phyloP scores from a whole-genome alignment of 148 eudicot genomes.

The Rheum nobile region DNA sequence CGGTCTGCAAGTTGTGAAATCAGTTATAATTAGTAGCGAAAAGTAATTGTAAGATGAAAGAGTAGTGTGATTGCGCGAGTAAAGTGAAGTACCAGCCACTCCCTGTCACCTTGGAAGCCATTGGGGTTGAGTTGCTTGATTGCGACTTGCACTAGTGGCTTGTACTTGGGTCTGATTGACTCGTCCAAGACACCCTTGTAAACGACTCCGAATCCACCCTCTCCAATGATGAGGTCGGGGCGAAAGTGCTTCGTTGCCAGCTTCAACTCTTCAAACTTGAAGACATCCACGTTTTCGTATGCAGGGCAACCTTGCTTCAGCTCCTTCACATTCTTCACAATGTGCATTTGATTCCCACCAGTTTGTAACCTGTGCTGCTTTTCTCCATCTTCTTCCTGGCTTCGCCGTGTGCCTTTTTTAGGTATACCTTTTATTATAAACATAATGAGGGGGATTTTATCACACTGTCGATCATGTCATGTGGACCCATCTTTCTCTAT shows the following conservation, averaged over 20 bases:
- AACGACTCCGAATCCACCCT: conserved; percentile 88
- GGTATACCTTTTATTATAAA: background rate
- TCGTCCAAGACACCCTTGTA: conserved; percentile 72
- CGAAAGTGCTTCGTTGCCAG: conserved; percentile 76
- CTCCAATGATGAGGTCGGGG: conserved; percentile 75
- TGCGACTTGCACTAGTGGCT: conserved; percentile 43
- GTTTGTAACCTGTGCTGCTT: conserved; percentile 14
- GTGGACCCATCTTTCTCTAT: too few relatives aligned
- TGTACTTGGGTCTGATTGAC: conserved; percentile 56
- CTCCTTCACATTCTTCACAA: conserved; percentile 63
- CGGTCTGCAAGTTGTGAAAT: conserved; percentile 29
- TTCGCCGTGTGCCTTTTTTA: background rate
- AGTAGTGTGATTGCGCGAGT: too few relatives aligned
- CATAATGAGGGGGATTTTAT: background rate
- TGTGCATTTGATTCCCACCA: conserved; percentile 19
- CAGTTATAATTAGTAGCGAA: background rate
- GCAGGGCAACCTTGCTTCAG: conserved; percentile 46
- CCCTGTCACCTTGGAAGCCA: conserved; percentile 81
- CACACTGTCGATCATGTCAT: too few relatives aligned
- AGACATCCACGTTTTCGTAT: conserved; percentile 53
- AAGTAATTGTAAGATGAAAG: too few relatives aligned
- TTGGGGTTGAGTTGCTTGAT: conserved; percentile 81
- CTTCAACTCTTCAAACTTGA: conserved; percentile 76
- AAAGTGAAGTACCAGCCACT: conserved; percentile 67
- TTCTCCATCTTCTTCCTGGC: background rate